phyloP scores from a whole-genome alignment of 345 rosid species.

The Conringia planisiliqua region DNA sequence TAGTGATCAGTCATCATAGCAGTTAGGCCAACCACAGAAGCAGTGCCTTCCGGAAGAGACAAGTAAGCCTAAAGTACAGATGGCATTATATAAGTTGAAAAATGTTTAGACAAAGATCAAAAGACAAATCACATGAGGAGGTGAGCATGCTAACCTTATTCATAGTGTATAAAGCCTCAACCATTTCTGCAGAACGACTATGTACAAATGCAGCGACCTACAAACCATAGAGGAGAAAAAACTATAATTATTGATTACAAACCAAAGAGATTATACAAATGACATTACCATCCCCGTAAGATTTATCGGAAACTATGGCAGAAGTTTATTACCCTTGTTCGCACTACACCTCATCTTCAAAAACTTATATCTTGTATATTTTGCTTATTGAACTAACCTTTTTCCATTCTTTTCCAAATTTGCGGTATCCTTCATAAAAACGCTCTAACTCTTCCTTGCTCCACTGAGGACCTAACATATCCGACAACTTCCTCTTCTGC shows the following conservation, averaged over 20 bases:
- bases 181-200: constrained; percentile 68
- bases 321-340: background rate
- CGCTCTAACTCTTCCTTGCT: constrained; percentile 70
- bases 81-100: constrained; percentile 2
- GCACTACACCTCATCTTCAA: background rate
- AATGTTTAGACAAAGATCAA: background rate
- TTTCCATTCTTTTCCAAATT: constrained; percentile 77
- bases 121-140: background rate
- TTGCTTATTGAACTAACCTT: constrained; percentile 45
- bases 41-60: constrained; percentile 86
- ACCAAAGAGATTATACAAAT: constrained; percentile 13
- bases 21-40: constrained; percentile 74
- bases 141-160: constrained; percentile 50
- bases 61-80: constrained; percentile 68
- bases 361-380: background rate
- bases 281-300: constrained; percentile 4
- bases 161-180: constrained; percentile 73
- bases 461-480: constrained; percentile 88
- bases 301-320: background rate
- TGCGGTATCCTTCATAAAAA: constrained; percentile 74
- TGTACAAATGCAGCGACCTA: constrained; percentile 59
- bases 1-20: constrained; percentile 94
- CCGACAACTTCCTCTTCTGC: constrained; percentile 77
- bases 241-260: background rate
- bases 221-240: constrained; percentile 27